phyloP scores from a whole-genome alignment of 768 basidiomycete genomes.

The Terana coerulea region DNA sequence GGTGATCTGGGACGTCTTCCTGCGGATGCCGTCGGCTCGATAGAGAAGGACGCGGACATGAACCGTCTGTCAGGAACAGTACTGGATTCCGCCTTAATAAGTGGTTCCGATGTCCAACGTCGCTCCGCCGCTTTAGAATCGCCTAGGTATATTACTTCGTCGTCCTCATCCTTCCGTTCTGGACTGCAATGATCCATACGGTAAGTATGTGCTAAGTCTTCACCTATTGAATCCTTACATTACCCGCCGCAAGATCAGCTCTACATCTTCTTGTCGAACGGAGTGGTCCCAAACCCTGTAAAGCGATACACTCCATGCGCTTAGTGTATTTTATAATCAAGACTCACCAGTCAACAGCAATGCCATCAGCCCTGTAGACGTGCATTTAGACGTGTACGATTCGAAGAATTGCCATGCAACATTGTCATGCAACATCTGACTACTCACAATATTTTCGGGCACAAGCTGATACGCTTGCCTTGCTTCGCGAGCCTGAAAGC shows the following conservation, averaged over 20 bases:
- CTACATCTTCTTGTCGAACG: neutral
- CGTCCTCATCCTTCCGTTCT: neutral
- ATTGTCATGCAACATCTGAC: no score
- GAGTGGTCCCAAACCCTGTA: conserved; percentile 1
- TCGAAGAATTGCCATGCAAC: no score
- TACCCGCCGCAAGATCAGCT: neutral
- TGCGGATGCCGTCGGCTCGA: no score
- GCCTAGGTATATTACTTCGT: neutral
- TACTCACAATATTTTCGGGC: no score
- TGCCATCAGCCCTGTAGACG: neutral
- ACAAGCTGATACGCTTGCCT: no score
- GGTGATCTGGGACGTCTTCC: neutral
- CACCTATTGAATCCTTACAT: neutral
- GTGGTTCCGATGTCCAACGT: neutral
- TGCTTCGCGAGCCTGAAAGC: no score
- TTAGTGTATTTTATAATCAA: neutral
- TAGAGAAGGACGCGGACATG: neutral
- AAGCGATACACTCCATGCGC: neutral
- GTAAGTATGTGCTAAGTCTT: neutral
- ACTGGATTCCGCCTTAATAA: no score
- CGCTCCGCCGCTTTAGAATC: neutral
- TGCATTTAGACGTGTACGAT: no score
- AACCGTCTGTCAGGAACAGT: neutral
- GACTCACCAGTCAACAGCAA: conserved; percentile 8
- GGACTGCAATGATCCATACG: neutral